These are phyloP conservation scores for Chlorella sp. DNA, from an alignment of 139 green algal species.

Conservation along the genomic window DNA sequence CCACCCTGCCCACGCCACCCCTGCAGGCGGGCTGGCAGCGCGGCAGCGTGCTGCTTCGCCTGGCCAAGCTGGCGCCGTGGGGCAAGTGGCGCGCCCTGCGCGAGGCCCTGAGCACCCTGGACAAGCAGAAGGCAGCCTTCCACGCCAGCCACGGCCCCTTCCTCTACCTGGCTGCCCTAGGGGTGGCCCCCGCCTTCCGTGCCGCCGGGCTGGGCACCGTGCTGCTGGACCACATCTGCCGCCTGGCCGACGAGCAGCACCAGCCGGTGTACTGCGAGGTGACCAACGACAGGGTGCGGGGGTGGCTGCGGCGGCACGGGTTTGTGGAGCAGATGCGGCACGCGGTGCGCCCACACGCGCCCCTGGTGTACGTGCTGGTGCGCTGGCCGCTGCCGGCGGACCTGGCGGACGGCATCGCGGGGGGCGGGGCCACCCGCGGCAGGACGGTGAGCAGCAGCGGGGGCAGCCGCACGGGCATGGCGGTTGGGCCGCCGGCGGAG, in stretches of 20 bases:
- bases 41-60: background rate
- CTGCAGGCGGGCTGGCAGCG: conserved; percentile 15
- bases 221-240: conserved; percentile 29
- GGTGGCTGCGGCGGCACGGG: background rate
- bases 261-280: conserved; percentile 5
- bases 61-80: conserved; percentile 10
- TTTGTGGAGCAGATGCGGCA: conserved; percentile 24
- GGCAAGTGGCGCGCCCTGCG: conserved; percentile 34
- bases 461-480: background rate
- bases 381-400: background rate
- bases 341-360: conserved; percentile 13
- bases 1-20: background rate
- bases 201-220: background rate
- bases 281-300: background rate
- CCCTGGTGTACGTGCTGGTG: conserved; percentile 6
- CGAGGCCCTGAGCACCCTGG: conserved; percentile 2
- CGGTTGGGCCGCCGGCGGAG: too few species aligned
- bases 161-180: conserved; percentile 24
- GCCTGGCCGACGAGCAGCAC: conserved; percentile 10
- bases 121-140: conserved; percentile 36
- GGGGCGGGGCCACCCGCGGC: background rate
- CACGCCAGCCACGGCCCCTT: conserved; percentile 23
- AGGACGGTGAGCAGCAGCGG: background rate
- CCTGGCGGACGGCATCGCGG: too few species aligned
- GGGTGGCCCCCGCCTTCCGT: background rate